phyloP scores from a whole-genome alignment of 2,329 filamentous ascomycete genomes.

The Paraphoma chrysanthemicola region DNA sequence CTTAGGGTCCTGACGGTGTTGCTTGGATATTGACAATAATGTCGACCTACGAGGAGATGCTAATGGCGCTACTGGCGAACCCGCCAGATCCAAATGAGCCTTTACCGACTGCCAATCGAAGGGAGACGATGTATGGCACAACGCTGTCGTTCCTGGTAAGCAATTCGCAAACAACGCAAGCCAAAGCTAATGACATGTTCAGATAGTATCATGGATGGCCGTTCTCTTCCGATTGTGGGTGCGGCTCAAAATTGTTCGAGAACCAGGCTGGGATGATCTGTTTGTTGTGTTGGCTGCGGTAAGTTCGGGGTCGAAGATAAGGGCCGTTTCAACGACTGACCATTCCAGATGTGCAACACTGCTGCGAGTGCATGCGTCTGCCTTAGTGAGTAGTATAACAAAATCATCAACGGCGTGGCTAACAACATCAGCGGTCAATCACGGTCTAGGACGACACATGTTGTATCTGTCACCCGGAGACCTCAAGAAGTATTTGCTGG shows the following conservation, averaged over 20 bases:
- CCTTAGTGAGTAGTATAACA: slow-evolving; percentile 21
- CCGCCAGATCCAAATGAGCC: slow-evolving; percentile 37
- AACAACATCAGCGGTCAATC: slow-evolving; percentile 30
- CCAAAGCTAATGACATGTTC: slow-evolving; percentile 10
- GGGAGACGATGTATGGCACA: slow-evolving; percentile 32
- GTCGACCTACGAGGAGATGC: slow-evolving; percentile 23
- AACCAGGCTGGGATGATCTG: slow-evolving; percentile 46
- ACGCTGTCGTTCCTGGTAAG: slow-evolving; percentile 37
- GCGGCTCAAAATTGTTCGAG: slow-evolving; percentile 33
- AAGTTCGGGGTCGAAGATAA: slow-evolving; percentile 8
- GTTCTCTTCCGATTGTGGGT: slow-evolving; percentile 38
- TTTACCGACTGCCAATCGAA: slow-evolving; percentile 33
- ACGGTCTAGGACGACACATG: slow-evolving; percentile 44
- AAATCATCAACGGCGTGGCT: neutral
- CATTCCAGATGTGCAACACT: slow-evolving; percentile 29
- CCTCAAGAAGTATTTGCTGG: slow-evolving; percentile 22
- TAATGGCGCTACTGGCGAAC: slow-evolving; percentile 25
- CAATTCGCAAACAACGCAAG: neutral
- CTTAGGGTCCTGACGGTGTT: neutral
- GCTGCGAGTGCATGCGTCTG: slow-evolving; percentile 32
- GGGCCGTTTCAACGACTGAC: neutral
- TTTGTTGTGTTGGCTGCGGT: slow-evolving; percentile 40
- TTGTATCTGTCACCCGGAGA: slow-evolving; percentile 25
- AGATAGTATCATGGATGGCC: slow-evolving; percentile 37
- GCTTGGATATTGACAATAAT: slow-evolving; percentile 2